Conservation (phyloP, 208 protist species). For the Naegleria lovaniensis region DNA sequence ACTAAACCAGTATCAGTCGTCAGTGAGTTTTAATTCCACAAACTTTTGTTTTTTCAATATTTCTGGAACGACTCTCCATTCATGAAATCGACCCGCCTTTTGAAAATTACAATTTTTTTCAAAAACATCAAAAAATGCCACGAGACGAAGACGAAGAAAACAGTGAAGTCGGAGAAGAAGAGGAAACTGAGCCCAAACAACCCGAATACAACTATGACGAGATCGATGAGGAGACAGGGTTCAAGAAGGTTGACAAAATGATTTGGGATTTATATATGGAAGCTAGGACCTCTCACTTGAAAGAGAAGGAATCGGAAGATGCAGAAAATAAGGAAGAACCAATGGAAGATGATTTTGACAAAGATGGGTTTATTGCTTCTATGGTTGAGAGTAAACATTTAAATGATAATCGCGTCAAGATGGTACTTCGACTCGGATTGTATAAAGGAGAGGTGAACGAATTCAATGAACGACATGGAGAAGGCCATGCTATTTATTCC, state of each 20-base stretch:
- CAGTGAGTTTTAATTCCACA: too few species aligned
- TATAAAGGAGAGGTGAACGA: background rate
- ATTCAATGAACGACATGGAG: background rate
- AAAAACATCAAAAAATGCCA: background rate
- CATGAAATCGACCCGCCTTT: too few species aligned
- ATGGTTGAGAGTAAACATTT: background rate
- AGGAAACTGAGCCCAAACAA: background rate
- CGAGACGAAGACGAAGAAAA: background rate
- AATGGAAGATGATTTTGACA: background rate
- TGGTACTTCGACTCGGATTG: background rate
- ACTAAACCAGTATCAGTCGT: too few species aligned
- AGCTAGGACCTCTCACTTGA: background rate
- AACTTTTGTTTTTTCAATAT: background rate
- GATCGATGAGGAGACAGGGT: background rate
- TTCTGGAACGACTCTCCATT: too few species aligned
- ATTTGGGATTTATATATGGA: slow-evolving; percentile 10
- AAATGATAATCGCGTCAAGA: background rate
- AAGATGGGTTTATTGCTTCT: background rate
- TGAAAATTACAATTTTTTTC: too few species aligned
- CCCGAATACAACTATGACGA: slow-evolving; percentile 5
- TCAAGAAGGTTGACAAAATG: slow-evolving; percentile 5
- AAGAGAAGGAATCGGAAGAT: background rate
- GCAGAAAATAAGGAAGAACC: background rate
- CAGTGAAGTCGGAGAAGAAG: background rate
- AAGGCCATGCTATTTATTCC: background rate